Conservation (phyloP, 176 grass and related monocot species). For the Oryza australiensis region DNA sequence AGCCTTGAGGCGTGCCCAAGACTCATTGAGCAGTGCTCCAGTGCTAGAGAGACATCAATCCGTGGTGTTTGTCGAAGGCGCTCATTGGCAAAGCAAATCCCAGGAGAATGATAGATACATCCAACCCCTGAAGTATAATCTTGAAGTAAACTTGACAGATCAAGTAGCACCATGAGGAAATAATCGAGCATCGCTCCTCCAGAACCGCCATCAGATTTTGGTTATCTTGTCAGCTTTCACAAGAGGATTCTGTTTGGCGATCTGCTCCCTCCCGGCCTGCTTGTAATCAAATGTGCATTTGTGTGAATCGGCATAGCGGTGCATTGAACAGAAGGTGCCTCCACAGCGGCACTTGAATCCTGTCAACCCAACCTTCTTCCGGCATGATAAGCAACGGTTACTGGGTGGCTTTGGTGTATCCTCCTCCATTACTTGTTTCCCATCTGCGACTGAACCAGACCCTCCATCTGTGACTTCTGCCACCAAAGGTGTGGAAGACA, state of each 20-base stretch:
- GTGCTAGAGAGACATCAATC: neutral
- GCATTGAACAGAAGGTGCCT: constrained; percentile 57
- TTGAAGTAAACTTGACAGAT: constrained; percentile 30
- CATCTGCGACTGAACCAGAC: neutral
- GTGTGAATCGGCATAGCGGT: constrained; percentile 55
- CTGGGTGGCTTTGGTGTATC: constrained; percentile 30
- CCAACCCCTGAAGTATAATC: neutral
- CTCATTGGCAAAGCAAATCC: constrained; percentile 28
- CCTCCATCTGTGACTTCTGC: neutral
- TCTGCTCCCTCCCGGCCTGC: constrained; percentile 38
- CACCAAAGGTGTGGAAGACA: constrained; percentile 6
- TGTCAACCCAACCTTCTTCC: constrained; percentile 59
- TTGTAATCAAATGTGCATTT: constrained; percentile 63
- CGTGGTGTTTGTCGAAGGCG: constrained; percentile 12
- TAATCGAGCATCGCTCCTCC: neutral
- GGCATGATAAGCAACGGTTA: constrained; percentile 52
- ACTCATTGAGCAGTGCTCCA: neutral
- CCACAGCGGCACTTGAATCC: constrained; percentile 73
- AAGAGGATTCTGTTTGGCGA: constrained; percentile 57
- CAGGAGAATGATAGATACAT: constrained; percentile 16
- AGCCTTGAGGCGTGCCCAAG: neutral
- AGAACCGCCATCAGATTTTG: constrained; percentile 44
- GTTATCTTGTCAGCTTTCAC: constrained; percentile 61
- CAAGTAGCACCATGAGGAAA: constrained; percentile 15
- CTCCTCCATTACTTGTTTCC: neutral